phyloP scores from a whole-genome alignment of 805 yeast species.

The Teunomyces barrocoloradensis region DNA sequence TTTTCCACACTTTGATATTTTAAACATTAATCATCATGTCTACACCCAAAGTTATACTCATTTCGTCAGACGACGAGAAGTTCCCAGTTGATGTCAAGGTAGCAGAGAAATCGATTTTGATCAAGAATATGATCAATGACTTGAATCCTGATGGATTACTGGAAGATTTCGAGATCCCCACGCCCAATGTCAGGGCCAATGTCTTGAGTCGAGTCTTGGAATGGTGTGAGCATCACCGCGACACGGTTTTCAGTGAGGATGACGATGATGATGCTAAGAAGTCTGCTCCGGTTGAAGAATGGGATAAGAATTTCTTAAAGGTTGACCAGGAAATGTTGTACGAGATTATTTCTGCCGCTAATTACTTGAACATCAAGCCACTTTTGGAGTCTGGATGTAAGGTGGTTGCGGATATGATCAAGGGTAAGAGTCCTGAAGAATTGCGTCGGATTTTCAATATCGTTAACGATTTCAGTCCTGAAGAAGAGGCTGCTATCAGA shows the following conservation, averaged over 20 bases:
- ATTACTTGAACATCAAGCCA: conserved; percentile 72
- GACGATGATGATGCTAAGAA: conserved; percentile 83
- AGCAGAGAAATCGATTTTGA: conserved; percentile 80
- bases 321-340: conserved; percentile 91
- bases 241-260: conserved; percentile 67
- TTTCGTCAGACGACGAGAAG: conserved; percentile 78
- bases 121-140: conserved; percentile 85
- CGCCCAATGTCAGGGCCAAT: conserved; percentile 84
- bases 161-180: conserved; percentile 77
- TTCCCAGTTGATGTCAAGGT: conserved; percentile 77
- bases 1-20: too few relatives aligned
- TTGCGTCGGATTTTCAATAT: conserved; percentile 77
- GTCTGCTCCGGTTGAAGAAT: conserved; percentile 88
- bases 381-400: conserved; percentile 76
- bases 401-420: conserved; percentile 80
- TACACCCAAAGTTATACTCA: conserved; percentile 48
- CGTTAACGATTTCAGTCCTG: conserved; percentile 80
- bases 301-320: conserved; percentile 92
- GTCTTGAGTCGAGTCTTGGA: conserved; percentile 89
- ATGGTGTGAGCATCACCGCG: conserved; percentile 95
- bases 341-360: conserved; percentile 79
- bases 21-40: conserved; percentile 13
- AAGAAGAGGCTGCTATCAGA: conserved; percentile 83
- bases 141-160: conserved; percentile 57
- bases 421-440: conserved; percentile 77